Evolutionary conservation across 768 basidiomycete genomes (phyloP), one percentile per base, ranked within the genome.

Genomic region (Kwoniella sp.): DNA sequence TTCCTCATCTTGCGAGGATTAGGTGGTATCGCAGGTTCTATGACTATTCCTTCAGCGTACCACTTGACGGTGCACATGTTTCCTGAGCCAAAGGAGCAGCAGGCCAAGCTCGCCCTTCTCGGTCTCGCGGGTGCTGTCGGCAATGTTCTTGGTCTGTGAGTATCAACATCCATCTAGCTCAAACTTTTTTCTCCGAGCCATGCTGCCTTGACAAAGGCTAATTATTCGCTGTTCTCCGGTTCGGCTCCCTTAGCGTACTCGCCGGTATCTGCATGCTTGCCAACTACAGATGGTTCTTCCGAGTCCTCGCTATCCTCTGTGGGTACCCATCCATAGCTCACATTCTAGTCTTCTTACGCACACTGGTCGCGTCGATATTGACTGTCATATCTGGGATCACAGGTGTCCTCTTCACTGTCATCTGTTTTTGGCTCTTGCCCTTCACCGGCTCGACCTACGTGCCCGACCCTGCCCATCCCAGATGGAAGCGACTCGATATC

Each of bases 1-100:
- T 77, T 87, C 48, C 80, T 86, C 37, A 79, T 85, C 46, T 71
- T 87, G 0, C 81, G 86, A 68, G 85, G 84, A 2, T 53, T 87
- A 9, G 83, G 80, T 67, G 86, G 86, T 21, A 65, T 79, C 81
- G 83, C 80, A 13, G 85, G 83, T 21, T 80, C 85, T 1, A 74
- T 85, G 79, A 84, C 75, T 36, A 67, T 74, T 55, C 73, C 73
- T 5, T 72, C 69, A 9, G 59, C 71, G 6, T 74, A 65, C n/a
- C 77, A 82, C 40, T 79, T 87, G 33, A 80, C 86, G 24, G 83
- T 86, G 6, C 81, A 82, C 48, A 77, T 84, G 67, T 86, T 83
- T 73, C 83, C 85, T 0, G 82, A 84, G 13, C 83, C 83, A 6
- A 66, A 63, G 5, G 80, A 82, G 49, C 85, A 86, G 67, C 81